A percentile compares a stretch with the other conserved stretches of the same genome.
phyloP scores from a whole-genome alignment of 2,329 filamentous ascomycete genomes.

The Clarireedia hainanense region DNA sequence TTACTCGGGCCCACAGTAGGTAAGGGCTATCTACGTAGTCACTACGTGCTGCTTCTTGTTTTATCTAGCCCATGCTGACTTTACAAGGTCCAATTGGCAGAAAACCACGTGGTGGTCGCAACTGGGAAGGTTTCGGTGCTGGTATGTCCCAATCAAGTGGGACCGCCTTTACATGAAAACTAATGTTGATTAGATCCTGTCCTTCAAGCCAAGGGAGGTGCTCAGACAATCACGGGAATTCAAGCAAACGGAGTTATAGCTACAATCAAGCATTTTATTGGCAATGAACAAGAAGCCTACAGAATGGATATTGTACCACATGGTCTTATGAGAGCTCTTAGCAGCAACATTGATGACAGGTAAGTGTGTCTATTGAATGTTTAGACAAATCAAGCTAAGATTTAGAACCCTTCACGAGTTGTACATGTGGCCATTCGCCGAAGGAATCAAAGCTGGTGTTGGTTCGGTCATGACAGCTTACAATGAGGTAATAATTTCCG shows the following conservation, averaged over 20 bases:
- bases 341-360: conserved; percentile 48
- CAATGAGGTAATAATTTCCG: conserved; percentile 40
- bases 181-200: conserved; percentile 46
- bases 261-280: conserved; percentile 49
- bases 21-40: background rate
- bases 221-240: conserved; percentile 46
- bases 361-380: background rate
- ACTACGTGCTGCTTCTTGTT: too few species aligned
- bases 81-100: conserved; percentile 55
- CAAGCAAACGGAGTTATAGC: conserved; percentile 50
- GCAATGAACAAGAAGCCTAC: conserved; percentile 35
- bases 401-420: conserved; percentile 48
- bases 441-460: conserved; percentile 60
- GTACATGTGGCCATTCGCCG: conserved; percentile 51
- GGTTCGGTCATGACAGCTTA: conserved; percentile 80
- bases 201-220: conserved; percentile 46
- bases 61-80: too few species aligned
- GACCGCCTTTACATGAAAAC: background rate
- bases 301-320: conserved; percentile 27
- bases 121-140: conserved; percentile 66
- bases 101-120: conserved; percentile 64
- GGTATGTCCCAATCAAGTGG: background rate
- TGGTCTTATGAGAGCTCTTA: conserved; percentile 29
- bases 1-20: conserved; percentile 50
- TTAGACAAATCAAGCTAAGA: background rate